phyloP scores from a whole-genome alignment of 495 filamentous ascomycete species.

The Aspergillus saccharolyticus region DNA sequence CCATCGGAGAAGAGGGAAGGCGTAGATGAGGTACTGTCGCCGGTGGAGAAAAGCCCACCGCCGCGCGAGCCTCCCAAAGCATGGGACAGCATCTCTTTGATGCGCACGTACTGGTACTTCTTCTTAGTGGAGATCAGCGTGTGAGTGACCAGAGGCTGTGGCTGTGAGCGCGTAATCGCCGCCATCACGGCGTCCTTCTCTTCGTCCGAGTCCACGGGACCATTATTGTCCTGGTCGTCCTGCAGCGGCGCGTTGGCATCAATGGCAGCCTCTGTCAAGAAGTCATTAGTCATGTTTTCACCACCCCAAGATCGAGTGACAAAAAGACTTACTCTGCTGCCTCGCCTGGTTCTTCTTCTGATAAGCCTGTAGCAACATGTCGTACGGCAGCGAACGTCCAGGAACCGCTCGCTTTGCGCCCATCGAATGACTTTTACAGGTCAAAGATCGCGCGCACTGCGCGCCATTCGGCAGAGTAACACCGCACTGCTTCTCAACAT shows the following conservation, averaged over 20 bases:
- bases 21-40: constrained; percentile 26
- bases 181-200: constrained; percentile 85
- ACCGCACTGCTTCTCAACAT: constrained; percentile 96
- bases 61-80: constrained; percentile 54
- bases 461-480: constrained; percentile 79
- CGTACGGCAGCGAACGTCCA: constrained; percentile 86
- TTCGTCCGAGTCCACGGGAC: constrained; percentile 86
- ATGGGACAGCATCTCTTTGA: constrained; percentile 82
- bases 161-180: constrained; percentile 68
- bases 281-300: constrained; percentile 9
- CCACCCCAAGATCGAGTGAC: constrained; percentile 2
- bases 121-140: constrained; percentile 60
- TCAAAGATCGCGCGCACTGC: constrained; percentile 84
- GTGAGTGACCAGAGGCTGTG: constrained; percentile 65
- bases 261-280: constrained; percentile 70
- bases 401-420: constrained; percentile 89
- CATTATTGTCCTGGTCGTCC: constrained; percentile 71
- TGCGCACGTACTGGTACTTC: constrained; percentile 76
- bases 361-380: constrained; percentile 87
- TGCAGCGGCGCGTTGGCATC: constrained; percentile 89
- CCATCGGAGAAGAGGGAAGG: constrained; percentile 17
- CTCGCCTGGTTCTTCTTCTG: constrained; percentile 99
- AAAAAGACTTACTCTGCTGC: constrained; percentile 68
- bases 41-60: constrained; percentile 41
- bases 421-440: constrained; percentile 97